These are phyloP conservation scores for Ophiocytium majus DNA, from an alignment of 352 stramenopile species.

Conservation along the genomic window DNA sequence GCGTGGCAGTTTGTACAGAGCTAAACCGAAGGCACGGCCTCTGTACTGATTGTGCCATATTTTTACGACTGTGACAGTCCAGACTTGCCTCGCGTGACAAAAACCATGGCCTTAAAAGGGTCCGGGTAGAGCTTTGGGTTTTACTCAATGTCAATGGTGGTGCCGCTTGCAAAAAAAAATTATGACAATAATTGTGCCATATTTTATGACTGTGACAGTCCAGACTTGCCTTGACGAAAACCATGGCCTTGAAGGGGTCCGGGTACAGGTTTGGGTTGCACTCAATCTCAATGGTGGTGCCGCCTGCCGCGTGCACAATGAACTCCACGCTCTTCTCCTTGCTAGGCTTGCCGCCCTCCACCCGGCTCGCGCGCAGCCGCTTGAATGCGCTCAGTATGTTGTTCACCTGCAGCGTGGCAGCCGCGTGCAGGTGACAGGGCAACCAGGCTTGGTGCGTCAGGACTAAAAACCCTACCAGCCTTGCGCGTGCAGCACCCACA, in stretches of 20 bases:
- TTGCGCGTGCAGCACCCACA: too few relatives aligned
- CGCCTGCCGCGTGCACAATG: conserved; percentile 7
- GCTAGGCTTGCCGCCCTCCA: conserved; percentile 43
- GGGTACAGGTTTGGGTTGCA: conserved; percentile 57
- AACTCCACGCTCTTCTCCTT: conserved; percentile 49
- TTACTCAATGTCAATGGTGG: conserved; percentile 41
- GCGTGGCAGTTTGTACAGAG: too few relatives aligned
- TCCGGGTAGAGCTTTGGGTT: conserved; percentile 55
- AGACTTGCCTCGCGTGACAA: too few relatives aligned
- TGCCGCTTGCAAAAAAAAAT: background rate
- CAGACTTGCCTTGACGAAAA: conserved; percentile 44
- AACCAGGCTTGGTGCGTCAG: background rate
- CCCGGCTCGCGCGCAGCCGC: conserved; percentile 48
- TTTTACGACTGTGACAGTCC: too few relatives aligned
- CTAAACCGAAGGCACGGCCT: too few relatives aligned
- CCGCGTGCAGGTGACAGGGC: background rate
- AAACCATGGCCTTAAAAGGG: conserved; percentile 54
- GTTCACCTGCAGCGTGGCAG: too few relatives aligned
- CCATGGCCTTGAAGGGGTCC: conserved; percentile 54
- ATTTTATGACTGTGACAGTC: too few relatives aligned
- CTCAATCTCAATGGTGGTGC: conserved; percentile 38
- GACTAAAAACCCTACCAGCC: too few relatives aligned
- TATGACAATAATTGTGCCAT: too few relatives aligned
- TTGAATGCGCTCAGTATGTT: conserved; percentile 53
- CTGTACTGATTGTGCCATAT: too few relatives aligned